Evolutionary conservation across 495 filamentous ascomycete species (phyloP).

Genomic region (Peziza echinospora): DNA sequence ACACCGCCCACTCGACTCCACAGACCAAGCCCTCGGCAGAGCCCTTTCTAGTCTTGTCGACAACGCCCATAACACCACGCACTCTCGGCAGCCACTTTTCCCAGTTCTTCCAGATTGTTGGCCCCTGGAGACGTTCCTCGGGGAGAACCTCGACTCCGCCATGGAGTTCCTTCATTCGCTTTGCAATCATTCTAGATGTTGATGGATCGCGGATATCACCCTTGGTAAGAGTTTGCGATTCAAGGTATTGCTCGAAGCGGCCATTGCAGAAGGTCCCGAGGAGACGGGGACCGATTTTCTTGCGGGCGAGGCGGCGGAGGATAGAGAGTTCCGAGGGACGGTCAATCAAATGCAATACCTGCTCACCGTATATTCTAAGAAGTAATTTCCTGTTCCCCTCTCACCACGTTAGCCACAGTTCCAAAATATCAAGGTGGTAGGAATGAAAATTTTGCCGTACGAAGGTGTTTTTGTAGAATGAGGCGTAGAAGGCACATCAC

Average conservation of each 20-base stretch:
- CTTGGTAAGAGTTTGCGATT: slow-evolving; percentile 61
- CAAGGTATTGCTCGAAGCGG: slow-evolving; percentile 77
- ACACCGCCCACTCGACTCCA: slow-evolving; percentile 64
- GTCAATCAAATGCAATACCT: slow-evolving; percentile 91
- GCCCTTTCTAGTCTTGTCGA: slow-evolving; percentile 52
- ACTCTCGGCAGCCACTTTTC: slow-evolving; percentile 77
- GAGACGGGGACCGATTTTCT: slow-evolving; percentile 84
- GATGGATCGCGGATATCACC: slow-evolving; percentile 58
- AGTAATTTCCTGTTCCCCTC: slow-evolving; percentile 67
- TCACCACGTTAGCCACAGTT: background rate
- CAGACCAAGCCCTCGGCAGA: slow-evolving; percentile 45
- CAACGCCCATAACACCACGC: slow-evolving; percentile 50
- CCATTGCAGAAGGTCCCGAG: slow-evolving; percentile 87
- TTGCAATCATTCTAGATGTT: slow-evolving; percentile 85
- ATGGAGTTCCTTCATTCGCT: slow-evolving; percentile 90
- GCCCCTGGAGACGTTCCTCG: slow-evolving; percentile 53
- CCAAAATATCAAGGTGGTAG: background rate
- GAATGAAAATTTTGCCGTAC: slow-evolving; percentile 22
- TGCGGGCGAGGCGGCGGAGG: slow-evolving; percentile 61
- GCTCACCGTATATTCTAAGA: slow-evolving; percentile 80
- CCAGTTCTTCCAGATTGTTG: slow-evolving; percentile 80
- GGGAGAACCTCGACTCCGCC: slow-evolving; percentile 72
- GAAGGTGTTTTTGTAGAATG: slow-evolving; percentile 32
- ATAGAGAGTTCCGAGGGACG: slow-evolving; percentile 75
- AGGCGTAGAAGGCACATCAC: slow-evolving; percentile 21